phyloP scores from a whole-genome alignment of 768 basidiomycete species.

The Collybia mongolica region DNA sequence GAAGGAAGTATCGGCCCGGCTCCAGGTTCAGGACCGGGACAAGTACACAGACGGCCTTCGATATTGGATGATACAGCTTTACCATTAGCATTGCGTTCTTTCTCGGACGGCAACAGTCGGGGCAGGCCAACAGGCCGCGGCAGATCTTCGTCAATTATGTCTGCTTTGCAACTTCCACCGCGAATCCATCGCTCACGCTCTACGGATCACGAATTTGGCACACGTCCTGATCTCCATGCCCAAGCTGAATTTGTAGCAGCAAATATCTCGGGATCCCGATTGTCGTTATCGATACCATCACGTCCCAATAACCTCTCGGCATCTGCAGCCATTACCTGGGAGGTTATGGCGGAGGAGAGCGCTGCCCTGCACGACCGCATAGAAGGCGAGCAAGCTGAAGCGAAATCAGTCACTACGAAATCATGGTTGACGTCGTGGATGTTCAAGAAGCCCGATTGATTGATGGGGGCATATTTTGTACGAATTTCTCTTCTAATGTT shows the following conservation, averaged over 20 bases:
- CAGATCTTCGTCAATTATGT: constrained; percentile 36
- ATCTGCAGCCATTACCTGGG: constrained; percentile 62
- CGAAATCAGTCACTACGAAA: constrained; percentile 41
- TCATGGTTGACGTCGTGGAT: constrained; percentile 71
- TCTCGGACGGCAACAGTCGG: constrained; percentile 22
- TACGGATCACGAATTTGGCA: constrained; percentile 30
- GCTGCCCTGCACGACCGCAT: constrained; percentile 51
- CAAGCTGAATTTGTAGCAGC: constrained; percentile 40
- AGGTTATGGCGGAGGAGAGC: constrained; percentile 71
- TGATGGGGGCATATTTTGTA: constrained; percentile 9
- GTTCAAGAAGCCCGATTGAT: constrained; percentile 43
- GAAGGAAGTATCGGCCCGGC: constrained; percentile 16
- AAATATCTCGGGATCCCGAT: constrained; percentile 32
- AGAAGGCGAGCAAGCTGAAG: constrained; percentile 55
- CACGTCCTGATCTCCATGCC: constrained; percentile 43
- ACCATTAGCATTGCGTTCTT: constrained; percentile 24
- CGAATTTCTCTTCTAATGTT: constrained; percentile 25
- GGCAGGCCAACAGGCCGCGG: constrained; percentile 15
- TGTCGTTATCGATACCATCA: constrained; percentile 27
- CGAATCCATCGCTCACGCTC: constrained; percentile 26
- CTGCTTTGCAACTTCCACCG: constrained; percentile 29
- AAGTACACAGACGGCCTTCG: constrained; percentile 6
- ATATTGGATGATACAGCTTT: constrained; percentile 2
- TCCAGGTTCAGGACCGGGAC: constrained; percentile 13
- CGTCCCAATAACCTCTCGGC: constrained; percentile 48